Conservation (phyloP, 176 grass and related monocot species). For the Carex kokanica region DNA sequence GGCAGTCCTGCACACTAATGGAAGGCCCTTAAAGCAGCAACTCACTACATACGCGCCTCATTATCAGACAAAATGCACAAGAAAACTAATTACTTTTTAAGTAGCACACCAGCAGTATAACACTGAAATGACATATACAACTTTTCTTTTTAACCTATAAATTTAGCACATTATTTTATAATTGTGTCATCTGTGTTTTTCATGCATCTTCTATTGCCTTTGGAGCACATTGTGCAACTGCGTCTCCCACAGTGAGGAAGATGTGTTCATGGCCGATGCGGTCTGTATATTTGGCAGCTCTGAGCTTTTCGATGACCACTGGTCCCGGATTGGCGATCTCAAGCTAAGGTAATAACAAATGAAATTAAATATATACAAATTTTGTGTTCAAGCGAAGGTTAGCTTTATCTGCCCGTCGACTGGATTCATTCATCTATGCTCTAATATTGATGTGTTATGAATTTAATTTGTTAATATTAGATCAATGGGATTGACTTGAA, state of each 20-base stretch:
- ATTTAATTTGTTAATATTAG: constrained; percentile 10
- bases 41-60: not conserved
- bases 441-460: not conserved
- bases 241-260: constrained; percentile 54
- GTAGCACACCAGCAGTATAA: not conserved
- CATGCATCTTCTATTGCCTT: constrained; percentile 36
- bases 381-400: not conserved
- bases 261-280: constrained; percentile 65
- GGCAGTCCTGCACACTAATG: too few relatives aligned
- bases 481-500: not conserved
- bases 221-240: constrained; percentile 52
- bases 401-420: not conserved
- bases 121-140: constrained; percentile 1
- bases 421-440: constrained; percentile 3
- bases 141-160: not conserved
- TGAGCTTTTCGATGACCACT: constrained; percentile 60
- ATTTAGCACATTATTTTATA: not conserved
- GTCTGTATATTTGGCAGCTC: constrained; percentile 38
- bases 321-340: constrained; percentile 62
- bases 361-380: not conserved
- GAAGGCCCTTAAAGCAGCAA: not conserved
- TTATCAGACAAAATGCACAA: not conserved
- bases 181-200: constrained; percentile 24
- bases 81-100: not conserved
- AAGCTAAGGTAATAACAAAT: constrained; percentile 41